phyloP scores from a whole-genome alignment of 2,329 filamentous ascomycete genomes.

The Tolypocladium ovalisporum region DNA sequence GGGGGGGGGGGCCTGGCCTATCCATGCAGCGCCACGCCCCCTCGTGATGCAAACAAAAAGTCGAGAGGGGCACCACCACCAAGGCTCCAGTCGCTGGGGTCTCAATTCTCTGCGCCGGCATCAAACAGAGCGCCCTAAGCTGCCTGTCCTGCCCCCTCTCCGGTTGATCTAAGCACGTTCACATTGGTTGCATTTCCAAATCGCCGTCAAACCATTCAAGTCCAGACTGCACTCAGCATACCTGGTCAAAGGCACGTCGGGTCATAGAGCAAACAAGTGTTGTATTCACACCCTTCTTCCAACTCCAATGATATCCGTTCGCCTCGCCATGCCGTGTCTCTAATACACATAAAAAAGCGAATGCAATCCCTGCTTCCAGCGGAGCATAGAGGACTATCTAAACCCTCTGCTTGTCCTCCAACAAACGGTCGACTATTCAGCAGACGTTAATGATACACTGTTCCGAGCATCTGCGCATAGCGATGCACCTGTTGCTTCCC shows the following conservation, averaged over 20 bases:
- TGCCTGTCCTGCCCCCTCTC: too few relatives aligned
- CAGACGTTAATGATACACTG: slow-evolving; percentile 9
- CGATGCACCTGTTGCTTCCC: neutral
- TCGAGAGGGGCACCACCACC: neutral
- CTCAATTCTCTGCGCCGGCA: neutral
- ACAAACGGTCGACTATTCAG: slow-evolving; percentile 12
- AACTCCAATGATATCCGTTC: slow-evolving; percentile 1
- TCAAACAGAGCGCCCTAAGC: neutral
- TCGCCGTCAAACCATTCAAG: neutral
- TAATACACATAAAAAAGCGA: slow-evolving; percentile 10
- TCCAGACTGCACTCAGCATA: too few relatives aligned
- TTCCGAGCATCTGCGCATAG: neutral
- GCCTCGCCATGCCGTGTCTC: slow-evolving; percentile 12
- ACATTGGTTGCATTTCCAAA: neutral
- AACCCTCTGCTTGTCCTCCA: slow-evolving; percentile 32
- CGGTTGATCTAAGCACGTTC: too few relatives aligned
- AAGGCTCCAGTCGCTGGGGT: neutral
- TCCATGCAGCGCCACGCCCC: neutral
- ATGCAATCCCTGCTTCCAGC: slow-evolving; percentile 4
- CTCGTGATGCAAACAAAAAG: slow-evolving; percentile 1
- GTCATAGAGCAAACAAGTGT: neutral
- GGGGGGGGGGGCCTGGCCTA: too few relatives aligned
- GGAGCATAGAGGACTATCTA: slow-evolving; percentile 38
- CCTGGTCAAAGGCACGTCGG: too few relatives aligned
- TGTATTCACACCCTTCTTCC: neutral